These are phyloP conservation scores for Metschnikowia vanudenii DNA, from an alignment of 805 yeast genomes.

Conservation along the genomic window DNA sequence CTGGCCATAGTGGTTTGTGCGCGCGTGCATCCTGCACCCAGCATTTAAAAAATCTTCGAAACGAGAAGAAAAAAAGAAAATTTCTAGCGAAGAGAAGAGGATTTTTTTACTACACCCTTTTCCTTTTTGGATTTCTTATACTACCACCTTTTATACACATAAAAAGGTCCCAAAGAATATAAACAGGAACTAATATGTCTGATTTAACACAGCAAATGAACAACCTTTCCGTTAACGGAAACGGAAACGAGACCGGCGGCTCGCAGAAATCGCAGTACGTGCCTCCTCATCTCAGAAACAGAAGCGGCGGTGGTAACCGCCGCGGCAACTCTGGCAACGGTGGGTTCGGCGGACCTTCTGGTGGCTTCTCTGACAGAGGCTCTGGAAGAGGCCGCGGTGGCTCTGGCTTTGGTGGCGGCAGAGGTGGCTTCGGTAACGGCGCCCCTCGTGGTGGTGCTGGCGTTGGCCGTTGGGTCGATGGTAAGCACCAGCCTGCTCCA, in stretches of 20 bases:
- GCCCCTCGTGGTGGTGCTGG: slow-evolving; percentile 58
- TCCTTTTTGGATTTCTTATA: background rate
- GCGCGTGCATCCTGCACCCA: slow-evolving; percentile 3
- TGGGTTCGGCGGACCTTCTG: slow-evolving; percentile 14
- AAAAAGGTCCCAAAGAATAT: background rate
- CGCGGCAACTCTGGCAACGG: slow-evolving; percentile 29
- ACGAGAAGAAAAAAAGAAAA: slow-evolving; percentile 1
- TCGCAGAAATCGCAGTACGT: slow-evolving; percentile 24
- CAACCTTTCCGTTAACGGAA: slow-evolving; percentile 50
- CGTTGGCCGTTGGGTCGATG: slow-evolving; percentile 83
- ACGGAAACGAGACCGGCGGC: slow-evolving; percentile 19
- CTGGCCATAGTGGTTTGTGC: background rate
- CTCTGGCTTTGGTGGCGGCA: slow-evolving; percentile 29
- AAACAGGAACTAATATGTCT: slow-evolving; percentile 43
- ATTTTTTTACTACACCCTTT: slow-evolving; percentile 9
- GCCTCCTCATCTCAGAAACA: slow-evolving; percentile 36
- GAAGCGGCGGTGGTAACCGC: slow-evolving; percentile 30
- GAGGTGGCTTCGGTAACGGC: slow-evolving; percentile 18
- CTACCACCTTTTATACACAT: too few relatives aligned
- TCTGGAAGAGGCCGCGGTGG: slow-evolving; percentile 19
- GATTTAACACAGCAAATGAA: slow-evolving; percentile 58
- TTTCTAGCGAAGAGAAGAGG: slow-evolving; percentile 1
- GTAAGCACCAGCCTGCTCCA: slow-evolving; percentile 82
- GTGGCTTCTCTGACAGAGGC: slow-evolving; percentile 7
- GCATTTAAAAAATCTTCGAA: background rate